A percentile compares a stretch with the other conserved stretches of the same genome.
These are phyloP conservation scores for Naegleria lovaniensis DNA, from an alignment of 208 protist genomes.

Conservation along the genomic window DNA sequence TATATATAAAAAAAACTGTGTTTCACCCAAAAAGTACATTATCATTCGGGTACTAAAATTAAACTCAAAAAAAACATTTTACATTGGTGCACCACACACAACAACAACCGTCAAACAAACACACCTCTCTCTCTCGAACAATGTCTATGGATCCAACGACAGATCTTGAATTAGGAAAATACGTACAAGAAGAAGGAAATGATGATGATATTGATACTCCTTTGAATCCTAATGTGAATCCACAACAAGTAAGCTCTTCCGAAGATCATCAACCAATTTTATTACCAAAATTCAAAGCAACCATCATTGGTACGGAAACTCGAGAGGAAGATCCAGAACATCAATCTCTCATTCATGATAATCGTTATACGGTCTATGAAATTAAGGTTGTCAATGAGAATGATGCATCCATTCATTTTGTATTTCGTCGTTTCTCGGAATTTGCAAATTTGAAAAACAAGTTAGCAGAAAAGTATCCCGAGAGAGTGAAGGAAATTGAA, in stretches of 20 bases:
- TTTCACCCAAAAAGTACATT: too few species aligned
- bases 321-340: not conserved
- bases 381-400: not conserved
- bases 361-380: constrained; percentile 10
- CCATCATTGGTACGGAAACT: constrained; percentile 4
- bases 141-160: not conserved
- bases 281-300: not conserved
- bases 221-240: not conserved
- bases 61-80: too few species aligned
- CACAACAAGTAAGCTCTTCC: not conserved
- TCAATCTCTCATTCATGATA: not conserved
- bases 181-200: not conserved
- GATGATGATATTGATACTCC: not conserved
- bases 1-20: too few species aligned
- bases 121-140: too few species aligned
- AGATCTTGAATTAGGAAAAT: not conserved
- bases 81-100: too few species aligned
- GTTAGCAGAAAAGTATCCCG: not conserved
- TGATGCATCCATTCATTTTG: not conserved
- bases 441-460: not conserved
- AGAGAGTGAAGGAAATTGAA: not conserved
- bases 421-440: not conserved
- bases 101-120: too few species aligned
- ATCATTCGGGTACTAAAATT: too few species aligned
- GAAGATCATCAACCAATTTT: not conserved